Base-by-base conservation (phyloP, 495 filamentous ascomycete genomes). In the Neurospora discreta region DNA sequence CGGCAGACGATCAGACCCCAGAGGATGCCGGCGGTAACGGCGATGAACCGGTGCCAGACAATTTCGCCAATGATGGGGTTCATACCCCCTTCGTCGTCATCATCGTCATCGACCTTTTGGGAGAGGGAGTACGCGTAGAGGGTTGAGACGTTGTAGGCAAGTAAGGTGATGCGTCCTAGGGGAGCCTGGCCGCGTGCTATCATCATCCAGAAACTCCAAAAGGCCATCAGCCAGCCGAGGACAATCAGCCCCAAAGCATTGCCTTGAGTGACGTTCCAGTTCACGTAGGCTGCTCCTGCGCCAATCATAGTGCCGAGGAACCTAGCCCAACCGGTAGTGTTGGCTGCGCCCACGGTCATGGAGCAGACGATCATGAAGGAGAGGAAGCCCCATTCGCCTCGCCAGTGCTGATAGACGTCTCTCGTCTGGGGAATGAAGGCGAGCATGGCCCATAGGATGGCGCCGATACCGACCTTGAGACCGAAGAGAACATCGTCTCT, bases 351-450 rank as follows among this genome's bases (percentile, higher is more conserved):
- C 46, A 97, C 93, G 0, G 95, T 98, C 95, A 98, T 98, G 7
- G 92, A 92, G 79, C 95, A 97, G 20, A 99, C 95, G 70, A 98
- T 87, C 95, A 99, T 99, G 82, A 97, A 99, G 0, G 95, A 97
- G 43, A 98, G 79, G 1, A 98, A 84, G 15, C 95, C 95, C 95
- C 95, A 99, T 85, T 99, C 95, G 1, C 95, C 95, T 75, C 95
- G 85, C 94, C 94, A 99, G 74, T 91, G 91, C 26, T 87, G 85
- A 77, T 97, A 99, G 60, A 90, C 84, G 0, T 93, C 92, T 70
- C 93, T 85, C 16, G 92, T 95, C 6, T 85, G 82, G 9, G 89
- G 87, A 70, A 98, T 83, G 78, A 97, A 99, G 8, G 95, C 89
- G 65, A 93, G 90, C 74, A 96, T 85, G 23, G 93, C 94, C 82